Evolutionary conservation across 345 rosid genomes (phyloP).

Genomic region (Citropsis articulata): DNA sequence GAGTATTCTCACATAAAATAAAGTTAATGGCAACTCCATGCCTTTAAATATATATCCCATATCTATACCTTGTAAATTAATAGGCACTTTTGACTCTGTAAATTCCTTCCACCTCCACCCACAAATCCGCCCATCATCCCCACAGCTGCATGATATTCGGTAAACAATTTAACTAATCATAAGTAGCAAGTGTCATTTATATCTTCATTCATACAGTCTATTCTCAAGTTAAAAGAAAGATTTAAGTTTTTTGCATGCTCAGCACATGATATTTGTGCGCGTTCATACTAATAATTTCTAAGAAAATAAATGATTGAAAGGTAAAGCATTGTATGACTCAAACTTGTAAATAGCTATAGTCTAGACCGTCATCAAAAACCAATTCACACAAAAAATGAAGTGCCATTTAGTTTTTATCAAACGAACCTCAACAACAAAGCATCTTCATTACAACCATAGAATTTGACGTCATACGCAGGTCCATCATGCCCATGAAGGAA

Average conservation of each 20-base stretch:
- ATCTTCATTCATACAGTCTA: neutral
- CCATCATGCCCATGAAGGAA: constrained; percentile 77
- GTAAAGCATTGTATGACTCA: neutral
- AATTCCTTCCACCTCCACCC: constrained; percentile 93
- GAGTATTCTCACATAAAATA: neutral
- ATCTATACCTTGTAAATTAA: constrained; percentile 47
- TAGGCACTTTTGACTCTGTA: constrained; percentile 36
- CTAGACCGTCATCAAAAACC: neutral
- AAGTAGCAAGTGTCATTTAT: neutral
- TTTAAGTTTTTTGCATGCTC: neutral
- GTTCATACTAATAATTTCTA: neutral
- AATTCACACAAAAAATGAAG: neutral
- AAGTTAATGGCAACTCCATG: neutral
- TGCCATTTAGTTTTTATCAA: neutral
- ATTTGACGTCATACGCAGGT: constrained; percentile 89
- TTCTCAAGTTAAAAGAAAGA: neutral
- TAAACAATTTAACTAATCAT: neutral
- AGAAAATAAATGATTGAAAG: neutral
- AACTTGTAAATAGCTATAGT: neutral
- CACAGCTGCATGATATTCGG: constrained; percentile 56
- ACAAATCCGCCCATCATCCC: constrained; percentile 87
- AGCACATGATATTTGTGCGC: neutral
- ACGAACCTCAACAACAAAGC: constrained; percentile 72
- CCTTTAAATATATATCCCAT: neutral
- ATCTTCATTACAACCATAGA: constrained; percentile 67